phyloP scores from a whole-genome alignment of 106 monocot genomes.

The Dactylorhiza incarnata region DNA sequence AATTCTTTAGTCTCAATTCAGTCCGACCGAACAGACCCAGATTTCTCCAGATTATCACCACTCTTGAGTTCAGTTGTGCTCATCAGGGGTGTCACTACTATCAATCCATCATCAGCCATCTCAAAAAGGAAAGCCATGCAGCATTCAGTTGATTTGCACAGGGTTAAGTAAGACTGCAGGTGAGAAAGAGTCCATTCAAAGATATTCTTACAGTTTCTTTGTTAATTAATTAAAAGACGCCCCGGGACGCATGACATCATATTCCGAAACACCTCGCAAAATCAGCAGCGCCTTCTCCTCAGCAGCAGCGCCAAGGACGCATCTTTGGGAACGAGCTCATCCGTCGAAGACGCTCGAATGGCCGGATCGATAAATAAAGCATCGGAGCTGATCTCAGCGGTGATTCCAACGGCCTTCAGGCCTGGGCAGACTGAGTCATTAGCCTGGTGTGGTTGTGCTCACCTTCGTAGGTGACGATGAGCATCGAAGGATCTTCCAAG shows the following conservation, averaged over 20 bases:
- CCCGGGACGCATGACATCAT: neutral
- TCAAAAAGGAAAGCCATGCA: neutral
- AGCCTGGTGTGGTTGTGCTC: conserved; percentile 59
- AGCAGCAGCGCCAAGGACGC: neutral
- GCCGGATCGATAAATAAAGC: neutral
- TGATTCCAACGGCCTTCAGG: neutral
- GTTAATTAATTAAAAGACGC: neutral
- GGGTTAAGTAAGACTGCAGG: neutral
- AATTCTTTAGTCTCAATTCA: no score
- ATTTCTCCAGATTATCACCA: neutral
- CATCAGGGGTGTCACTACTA: neutral
- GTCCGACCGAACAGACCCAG: neutral
- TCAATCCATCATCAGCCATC: neutral
- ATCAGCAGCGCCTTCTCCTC: neutral
- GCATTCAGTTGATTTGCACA: neutral
- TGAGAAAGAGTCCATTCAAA: neutral
- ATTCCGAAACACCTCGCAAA: neutral
- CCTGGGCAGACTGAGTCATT: conserved; percentile 25
- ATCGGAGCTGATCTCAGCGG: neutral
- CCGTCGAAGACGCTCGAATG: neutral
- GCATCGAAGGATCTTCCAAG: conserved; percentile 61
- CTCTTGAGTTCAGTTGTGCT: no score
- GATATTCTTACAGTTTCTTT: neutral
- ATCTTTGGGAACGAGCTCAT: neutral
- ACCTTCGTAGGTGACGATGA: conserved; percentile 67